Base-by-base conservation (phyloP, 306 rosid species). In the Rosa lucieae region DNA sequence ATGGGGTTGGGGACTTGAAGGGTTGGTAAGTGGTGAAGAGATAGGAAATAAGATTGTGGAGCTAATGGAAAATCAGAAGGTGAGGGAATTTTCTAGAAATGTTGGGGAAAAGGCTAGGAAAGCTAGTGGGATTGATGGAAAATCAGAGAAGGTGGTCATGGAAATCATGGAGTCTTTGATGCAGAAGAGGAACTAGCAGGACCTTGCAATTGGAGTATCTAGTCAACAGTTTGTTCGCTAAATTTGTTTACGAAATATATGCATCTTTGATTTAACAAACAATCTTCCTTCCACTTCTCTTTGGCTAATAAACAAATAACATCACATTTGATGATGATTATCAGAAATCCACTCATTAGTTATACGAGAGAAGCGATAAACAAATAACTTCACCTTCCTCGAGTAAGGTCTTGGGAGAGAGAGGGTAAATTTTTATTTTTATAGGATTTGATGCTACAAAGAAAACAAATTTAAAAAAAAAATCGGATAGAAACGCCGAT, bases 1-100 rank as follows among this genome's bases (percentile, higher is more conserved):
- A 4, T 80, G 83, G 83, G 75, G 78, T 17, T 73, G 83, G 78
- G 78, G 78, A 7, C 29, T 10, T 15, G 65, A 73, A 52, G 75
- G 37, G 70, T 52, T 80, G 68, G 78, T 80, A 59, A 47, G 56
- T 63, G 74, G 79, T n/a, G 78, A 73, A 40, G 83, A 51, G 32
- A 66, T 80, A 6, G 68, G 14, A 17, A 29, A 40, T 8, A 80
- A 53, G 59, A 73, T 80, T 51, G 62, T 58, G 58, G 74, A 66
- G 26, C 37, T 73, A 3, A 80, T 73, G 79, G 75, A 23, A 53
- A 47, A 66, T 26, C 68, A 66, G 61, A 80, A 80, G 78, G 56
- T 80, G 37, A 80, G 58, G 69, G 21, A 10, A 15, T 65, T 7
- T 71, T 58, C 79, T 29, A 80, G 65, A 59, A 80, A 80, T 52